Conservation (phyloP, 2,329 filamentous ascomycete species). For the Colletotrichum sp. region DNA sequence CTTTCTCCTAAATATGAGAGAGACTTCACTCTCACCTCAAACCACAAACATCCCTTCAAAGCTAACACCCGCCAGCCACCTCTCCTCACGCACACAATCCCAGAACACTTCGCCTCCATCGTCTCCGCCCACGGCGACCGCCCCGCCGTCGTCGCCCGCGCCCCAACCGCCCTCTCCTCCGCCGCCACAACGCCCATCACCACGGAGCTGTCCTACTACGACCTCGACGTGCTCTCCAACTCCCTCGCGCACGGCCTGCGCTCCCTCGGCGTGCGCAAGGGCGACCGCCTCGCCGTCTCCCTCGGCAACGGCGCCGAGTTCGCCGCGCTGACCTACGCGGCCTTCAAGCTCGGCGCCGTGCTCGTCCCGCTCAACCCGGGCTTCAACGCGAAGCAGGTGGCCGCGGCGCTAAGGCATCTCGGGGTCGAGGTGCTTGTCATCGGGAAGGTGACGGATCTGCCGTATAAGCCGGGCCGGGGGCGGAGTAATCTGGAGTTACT, state of each 20-base stretch:
- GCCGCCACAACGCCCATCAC: conserved; percentile 51
- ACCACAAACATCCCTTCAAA: not conserved
- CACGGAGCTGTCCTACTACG: conserved; percentile 73
- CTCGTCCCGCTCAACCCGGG: conserved; percentile 92
- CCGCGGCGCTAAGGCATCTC: conserved; percentile 79
- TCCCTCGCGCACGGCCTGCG: conserved; percentile 73
- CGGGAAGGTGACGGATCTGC: conserved; percentile 85
- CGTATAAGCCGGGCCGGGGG: conserved; percentile 64
- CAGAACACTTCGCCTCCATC: conserved; percentile 72
- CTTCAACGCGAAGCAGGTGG: conserved; percentile 82
- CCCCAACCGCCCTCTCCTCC: conserved; percentile 36
- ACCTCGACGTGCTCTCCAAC: conserved; percentile 79
- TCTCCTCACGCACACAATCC: conserved; percentile 71
- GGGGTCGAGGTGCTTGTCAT: conserved; percentile 77
- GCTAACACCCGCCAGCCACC: conserved; percentile 51
- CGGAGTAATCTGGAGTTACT: conserved; percentile 59
- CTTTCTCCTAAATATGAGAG: not conserved
- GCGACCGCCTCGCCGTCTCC: conserved; percentile 84
- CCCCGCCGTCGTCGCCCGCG: conserved; percentile 60
- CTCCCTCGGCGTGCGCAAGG: conserved; percentile 76
- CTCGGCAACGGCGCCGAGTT: conserved; percentile 87
- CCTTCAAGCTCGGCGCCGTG: conserved; percentile 94
- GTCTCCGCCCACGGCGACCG: conserved; percentile 70
- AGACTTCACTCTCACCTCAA: not conserved
- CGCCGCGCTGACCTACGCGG: conserved; percentile 83